A percentile compares a stretch with the other conserved stretches of the same genome.
Conservation (phyloP, 2,329 filamentous ascomycete genomes). For the Scopulariopsis brevicaulis region DNA sequence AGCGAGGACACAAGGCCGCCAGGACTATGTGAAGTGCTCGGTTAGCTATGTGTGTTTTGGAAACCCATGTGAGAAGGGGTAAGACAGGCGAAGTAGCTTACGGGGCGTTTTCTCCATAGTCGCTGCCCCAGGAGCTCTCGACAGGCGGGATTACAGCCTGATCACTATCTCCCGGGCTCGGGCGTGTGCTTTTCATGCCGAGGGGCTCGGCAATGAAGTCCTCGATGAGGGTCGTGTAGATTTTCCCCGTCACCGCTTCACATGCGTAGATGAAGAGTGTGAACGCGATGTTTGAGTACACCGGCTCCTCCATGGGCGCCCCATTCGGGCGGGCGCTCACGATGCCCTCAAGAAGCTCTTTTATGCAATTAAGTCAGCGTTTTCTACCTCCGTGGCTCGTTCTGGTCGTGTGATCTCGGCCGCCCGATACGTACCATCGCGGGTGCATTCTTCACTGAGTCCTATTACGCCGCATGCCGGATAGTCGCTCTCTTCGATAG, state of each 20-base stretch:
- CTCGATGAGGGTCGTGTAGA: conserved; percentile 14
- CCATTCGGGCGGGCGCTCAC: conserved; percentile 16
- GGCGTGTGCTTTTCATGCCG: conserved; percentile 9
- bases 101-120: conserved; percentile 20
- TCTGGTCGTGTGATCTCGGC: not conserved
- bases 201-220: conserved; percentile 11
- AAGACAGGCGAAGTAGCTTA: conserved; percentile 6
- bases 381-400: too few relatives aligned
- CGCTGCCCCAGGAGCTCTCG: conserved; percentile 19
- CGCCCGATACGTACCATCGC: not conserved
- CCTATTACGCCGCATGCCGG: conserved; percentile 22
- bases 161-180: conserved; percentile 16
- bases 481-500: conserved; percentile 19
- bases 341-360: conserved; percentile 11
- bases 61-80: not conserved
- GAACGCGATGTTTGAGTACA: conserved; percentile 29
- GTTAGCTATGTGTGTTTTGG: not conserved
- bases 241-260: conserved; percentile 15
- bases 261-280: conserved; percentile 22
- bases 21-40: conserved; percentile 10
- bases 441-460: conserved; percentile 20
- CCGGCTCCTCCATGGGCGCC: conserved; percentile 18
- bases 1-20: conserved; percentile 22
- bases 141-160: conserved; percentile 20
- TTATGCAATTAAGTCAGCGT: too few relatives aligned